Percentiles rank a stretch among this genome's conserved stretches.
phyloP scores from a whole-genome alignment of 1,284 basidiomycete species.

The Moniliella sp. region DNA sequence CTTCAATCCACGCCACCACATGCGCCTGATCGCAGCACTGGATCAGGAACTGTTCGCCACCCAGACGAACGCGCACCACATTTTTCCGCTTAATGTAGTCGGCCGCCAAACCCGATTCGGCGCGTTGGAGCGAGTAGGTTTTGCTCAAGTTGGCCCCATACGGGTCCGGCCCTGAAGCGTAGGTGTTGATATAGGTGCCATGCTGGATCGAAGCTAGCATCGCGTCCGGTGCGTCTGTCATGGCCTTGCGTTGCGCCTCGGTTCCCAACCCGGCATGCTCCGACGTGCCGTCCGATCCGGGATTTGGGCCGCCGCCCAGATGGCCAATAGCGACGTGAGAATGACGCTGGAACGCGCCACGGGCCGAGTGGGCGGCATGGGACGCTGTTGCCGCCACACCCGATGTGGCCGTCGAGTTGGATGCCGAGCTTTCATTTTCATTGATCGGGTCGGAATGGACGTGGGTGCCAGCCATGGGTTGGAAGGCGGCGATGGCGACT shows the following conservation, averaged over 20 bases:
- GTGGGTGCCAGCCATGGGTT: constrained; percentile 26
- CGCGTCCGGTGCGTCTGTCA: too few species aligned
- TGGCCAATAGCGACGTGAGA: background rate
- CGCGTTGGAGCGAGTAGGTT: constrained; percentile 63
- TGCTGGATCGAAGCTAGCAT: too few species aligned
- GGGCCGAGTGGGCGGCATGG: background rate
- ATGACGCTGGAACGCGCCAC: background rate
- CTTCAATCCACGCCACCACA: constrained; percentile 92
- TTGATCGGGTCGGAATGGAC: constrained; percentile 22
- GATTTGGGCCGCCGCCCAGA: background rate
- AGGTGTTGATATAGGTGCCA: background rate
- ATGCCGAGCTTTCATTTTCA: too few species aligned
- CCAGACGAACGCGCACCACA: constrained; percentile 74
- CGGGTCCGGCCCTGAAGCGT: constrained; percentile 1
- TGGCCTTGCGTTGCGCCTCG: background rate
- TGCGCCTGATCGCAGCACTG: constrained; percentile 66
- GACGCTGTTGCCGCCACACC: background rate
- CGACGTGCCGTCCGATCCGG: background rate
- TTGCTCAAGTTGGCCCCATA: too few species aligned
- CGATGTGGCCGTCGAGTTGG: too few species aligned
- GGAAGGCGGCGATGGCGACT: constrained; percentile 10
- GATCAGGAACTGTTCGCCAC: constrained; percentile 86
- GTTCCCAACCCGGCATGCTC: background rate
- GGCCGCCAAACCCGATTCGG: constrained; percentile 76
- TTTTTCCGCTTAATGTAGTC: constrained; percentile 85